Base-by-base conservation (phyloP, 495 filamentous ascomycete genomes). In the Zalerion maritima region DNA sequence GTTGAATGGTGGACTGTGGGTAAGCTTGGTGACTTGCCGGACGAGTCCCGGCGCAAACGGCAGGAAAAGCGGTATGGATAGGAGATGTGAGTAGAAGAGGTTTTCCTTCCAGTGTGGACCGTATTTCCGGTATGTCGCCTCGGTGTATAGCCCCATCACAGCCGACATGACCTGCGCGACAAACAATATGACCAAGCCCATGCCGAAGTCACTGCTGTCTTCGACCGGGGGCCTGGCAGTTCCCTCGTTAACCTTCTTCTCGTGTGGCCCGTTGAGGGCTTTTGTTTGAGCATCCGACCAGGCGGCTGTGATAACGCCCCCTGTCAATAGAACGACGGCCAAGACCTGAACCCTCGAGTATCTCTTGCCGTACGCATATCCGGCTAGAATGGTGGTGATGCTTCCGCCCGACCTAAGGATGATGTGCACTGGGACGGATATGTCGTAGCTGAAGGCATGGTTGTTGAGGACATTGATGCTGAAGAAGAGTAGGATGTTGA, bases 351-450 rank as follows among this genome's bases (percentile, higher is more conserved):
- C 62, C 6, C 56, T 62, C 9, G 80, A 80, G 42, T 94, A 99
- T 46, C 62, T 65, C 56, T 82, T 91, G 7, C 80, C 82, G 36
- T 73, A 82, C n/a, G 89, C 20, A 45, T 70, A 82, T 14, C 89
- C 89, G 21, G 87, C 78, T 5, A 75, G 49, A 67, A 99, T 84
- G 0, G 89, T 96, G 1, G 85, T 86, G 26, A 94, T 87, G 35
- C 83, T 91, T 6, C 89, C 91, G 14, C 85, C 92, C 22, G 85
- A 93, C 12, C 89, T 78, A 5, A 99, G 59, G 35, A 99, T 94
- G 41, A 96, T 99, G 46, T 99, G 89, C 25, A 99, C 72, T 14
- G 89, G 89, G 0, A 99, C 87, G 4, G 81, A 92, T 27, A 99
- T 96, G 35, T 82, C 76, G 57, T 93, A 96, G 34, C 81, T 85